Evolutionary conservation across 2,329 filamentous ascomycete genomes (phyloP).

Genomic region (Ascochyta clinopodiicola): DNA sequence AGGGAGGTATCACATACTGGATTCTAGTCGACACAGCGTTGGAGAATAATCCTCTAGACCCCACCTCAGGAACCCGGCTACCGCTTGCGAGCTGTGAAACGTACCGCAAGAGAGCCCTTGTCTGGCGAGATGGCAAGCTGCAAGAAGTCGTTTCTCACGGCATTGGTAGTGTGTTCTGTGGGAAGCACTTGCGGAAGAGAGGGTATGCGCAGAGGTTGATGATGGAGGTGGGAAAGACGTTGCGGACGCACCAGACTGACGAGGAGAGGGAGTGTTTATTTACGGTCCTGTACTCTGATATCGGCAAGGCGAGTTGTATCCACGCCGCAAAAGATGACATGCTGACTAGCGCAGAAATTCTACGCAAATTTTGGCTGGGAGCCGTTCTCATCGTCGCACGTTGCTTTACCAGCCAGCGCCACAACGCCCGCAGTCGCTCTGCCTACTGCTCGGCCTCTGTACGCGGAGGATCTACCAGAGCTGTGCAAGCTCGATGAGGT

Average conservation of each 20-base stretch:
- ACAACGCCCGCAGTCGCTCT: constrained; percentile 9
- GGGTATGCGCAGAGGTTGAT: constrained; percentile 86
- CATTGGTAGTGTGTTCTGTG: constrained; percentile 80
- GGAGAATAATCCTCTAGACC: constrained; percentile 43
- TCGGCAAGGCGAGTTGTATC: constrained; percentile 64
- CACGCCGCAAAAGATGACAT: constrained; percentile 62
- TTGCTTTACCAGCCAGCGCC: constrained; percentile 48
- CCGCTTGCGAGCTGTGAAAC: constrained; percentile 67
- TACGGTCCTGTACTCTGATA: constrained; percentile 85
- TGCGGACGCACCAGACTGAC: constrained; percentile 61
- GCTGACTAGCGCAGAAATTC: constrained; percentile 78
- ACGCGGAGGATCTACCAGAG: constrained; percentile 64
- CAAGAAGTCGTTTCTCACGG: constrained; percentile 72
- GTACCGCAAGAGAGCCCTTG: constrained; percentile 56
- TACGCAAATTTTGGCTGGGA: constrained; percentile 82
- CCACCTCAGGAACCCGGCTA: constrained; percentile 47
- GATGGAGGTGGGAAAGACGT: constrained; percentile 64
- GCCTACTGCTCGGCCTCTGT: constrained; percentile 55
- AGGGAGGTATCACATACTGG: constrained; percentile 66
- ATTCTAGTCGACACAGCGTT: constrained; percentile 60
- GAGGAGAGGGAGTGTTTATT: constrained; percentile 60
- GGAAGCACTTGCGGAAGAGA: constrained; percentile 68
- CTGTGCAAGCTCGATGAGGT: constrained; percentile 71
- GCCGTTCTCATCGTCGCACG: constrained; percentile 74
- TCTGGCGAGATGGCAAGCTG: constrained; percentile 55